Conservation (phyloP, 805 yeast species). For the Ogataea corticis region DNA sequence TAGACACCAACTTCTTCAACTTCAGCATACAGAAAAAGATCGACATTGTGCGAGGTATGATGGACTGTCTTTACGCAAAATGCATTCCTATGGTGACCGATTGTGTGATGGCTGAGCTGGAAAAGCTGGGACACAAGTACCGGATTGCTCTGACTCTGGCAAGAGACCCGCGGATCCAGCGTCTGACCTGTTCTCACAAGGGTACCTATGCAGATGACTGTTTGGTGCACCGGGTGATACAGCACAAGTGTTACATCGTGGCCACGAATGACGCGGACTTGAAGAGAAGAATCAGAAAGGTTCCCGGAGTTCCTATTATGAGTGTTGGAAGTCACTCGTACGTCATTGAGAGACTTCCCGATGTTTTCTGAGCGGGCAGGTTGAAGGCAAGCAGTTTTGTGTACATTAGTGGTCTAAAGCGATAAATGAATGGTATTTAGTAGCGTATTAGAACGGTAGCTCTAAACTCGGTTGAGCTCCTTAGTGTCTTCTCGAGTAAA, state of each 20-base stretch:
- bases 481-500: no score
- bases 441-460: no score
- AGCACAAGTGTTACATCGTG: constrained; percentile 94
- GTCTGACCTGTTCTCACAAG: constrained; percentile 86
- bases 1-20: constrained; percentile 96
- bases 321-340: constrained; percentile 94
- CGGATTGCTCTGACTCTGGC: constrained; percentile 92
- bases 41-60: constrained; percentile 93
- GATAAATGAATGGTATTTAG: no score
- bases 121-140: constrained; percentile 91
- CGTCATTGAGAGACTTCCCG: constrained; percentile 93
- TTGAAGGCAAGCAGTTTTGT: not conserved
- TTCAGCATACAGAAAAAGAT: constrained; percentile 95
- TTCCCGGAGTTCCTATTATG: constrained; percentile 96
- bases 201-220: constrained; percentile 99
- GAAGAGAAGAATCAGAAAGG: constrained; percentile 90
- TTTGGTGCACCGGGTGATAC: constrained; percentile 86
- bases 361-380: constrained; percentile 58
- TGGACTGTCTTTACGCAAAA: constrained; percentile 93
- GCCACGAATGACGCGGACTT: constrained; percentile 98
- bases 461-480: no score
- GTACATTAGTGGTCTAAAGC: constrained; percentile 2
- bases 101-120: constrained; percentile 97
- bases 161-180: constrained; percentile 85
- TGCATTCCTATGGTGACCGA: constrained; percentile 95